These are phyloP conservation scores for Lithohypha guttulata DNA, from an alignment of 2,329 filamentous ascomycete species.

Conservation along the genomic window DNA sequence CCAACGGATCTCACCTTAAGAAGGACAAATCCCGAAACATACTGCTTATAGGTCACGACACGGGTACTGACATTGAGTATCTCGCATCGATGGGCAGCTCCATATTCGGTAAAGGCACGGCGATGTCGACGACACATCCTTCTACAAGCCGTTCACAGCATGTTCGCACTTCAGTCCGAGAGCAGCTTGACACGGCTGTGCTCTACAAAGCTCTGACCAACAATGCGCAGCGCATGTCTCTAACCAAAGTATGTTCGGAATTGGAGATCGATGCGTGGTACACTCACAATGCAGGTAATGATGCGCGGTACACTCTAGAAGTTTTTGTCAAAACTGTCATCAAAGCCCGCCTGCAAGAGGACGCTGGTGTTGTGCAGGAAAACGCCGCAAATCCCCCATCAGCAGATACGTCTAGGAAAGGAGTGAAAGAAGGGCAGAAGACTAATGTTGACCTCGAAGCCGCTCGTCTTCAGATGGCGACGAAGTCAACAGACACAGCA, in stretches of 20 bases:
- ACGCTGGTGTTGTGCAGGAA: no score
- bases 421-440: no score
- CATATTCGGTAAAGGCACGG: slow-evolving; percentile 30
- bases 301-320: slow-evolving; percentile 68
- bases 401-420: no score
- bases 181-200: slow-evolving; percentile 60
- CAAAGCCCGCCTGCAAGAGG: slow-evolving; percentile 22
- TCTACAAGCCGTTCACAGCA: slow-evolving; percentile 54
- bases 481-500: no score
- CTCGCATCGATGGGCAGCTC: slow-evolving; percentile 56
- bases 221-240: slow-evolving; percentile 42
- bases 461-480: no score
- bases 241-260: slow-evolving; percentile 52
- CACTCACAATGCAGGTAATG: slow-evolving; percentile 81
- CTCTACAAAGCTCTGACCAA: slow-evolving; percentile 47
- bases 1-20: slow-evolving; percentile 7
- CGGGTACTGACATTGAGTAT: slow-evolving; percentile 56
- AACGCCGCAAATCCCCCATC: no score
- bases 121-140: slow-evolving; percentile 46
- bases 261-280: slow-evolving; percentile 53
- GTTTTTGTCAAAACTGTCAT: slow-evolving; percentile 57
- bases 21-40: slow-evolving; percentile 43
- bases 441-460: no score
- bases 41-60: slow-evolving; percentile 69
- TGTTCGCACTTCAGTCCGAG: slow-evolving; percentile 43